Percentiles rank a stretch among this genome's conserved stretches.
Conservation (phyloP, 495 filamentous ascomycete species). For the Durotheca rogersii region DNA sequence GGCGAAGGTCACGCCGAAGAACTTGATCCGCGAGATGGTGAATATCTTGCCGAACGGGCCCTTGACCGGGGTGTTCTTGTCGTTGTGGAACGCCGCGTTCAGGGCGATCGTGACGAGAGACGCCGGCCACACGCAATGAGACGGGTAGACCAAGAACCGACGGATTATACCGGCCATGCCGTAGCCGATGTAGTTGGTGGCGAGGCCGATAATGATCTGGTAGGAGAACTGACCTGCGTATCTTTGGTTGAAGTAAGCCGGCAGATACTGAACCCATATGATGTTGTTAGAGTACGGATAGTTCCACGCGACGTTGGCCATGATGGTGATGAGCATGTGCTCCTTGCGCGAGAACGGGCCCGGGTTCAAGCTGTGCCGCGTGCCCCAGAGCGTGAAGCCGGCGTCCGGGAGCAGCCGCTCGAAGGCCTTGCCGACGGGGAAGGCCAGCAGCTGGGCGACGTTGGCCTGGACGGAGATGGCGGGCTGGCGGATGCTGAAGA, state of each 20-base stretch:
- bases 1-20: conserved; percentile 38
- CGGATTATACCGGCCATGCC: conserved; percentile 54
- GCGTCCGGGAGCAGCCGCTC: conserved; percentile 39
- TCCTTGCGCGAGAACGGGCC: conserved; percentile 55
- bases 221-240: conserved; percentile 42
- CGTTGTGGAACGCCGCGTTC: conserved; percentile 46
- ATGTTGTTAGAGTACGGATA: conserved; percentile 45
- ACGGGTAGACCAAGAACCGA: conserved; percentile 57
- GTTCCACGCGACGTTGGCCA: conserved; percentile 42
- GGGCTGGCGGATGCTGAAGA: conserved; percentile 45
- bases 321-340: conserved; percentile 54
- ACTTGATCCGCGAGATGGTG: conserved; percentile 38
- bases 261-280: conserved; percentile 48
- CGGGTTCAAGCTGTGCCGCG: conserved; percentile 46
- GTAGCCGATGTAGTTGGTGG: conserved; percentile 55
- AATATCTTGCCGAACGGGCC: conserved; percentile 41
- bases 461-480: conserved; percentile 37
- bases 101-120: conserved; percentile 48
- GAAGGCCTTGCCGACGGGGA: conserved; percentile 40
- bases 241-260: conserved; percentile 43
- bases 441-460: conserved; percentile 45
- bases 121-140: conserved; percentile 46
- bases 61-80: conserved; percentile 28
- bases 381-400: conserved; percentile 42
- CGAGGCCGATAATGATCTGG: conserved; percentile 46